phyloP scores from a whole-genome alignment of 805 yeast genomes.

The Kuraishia hungarica region DNA sequence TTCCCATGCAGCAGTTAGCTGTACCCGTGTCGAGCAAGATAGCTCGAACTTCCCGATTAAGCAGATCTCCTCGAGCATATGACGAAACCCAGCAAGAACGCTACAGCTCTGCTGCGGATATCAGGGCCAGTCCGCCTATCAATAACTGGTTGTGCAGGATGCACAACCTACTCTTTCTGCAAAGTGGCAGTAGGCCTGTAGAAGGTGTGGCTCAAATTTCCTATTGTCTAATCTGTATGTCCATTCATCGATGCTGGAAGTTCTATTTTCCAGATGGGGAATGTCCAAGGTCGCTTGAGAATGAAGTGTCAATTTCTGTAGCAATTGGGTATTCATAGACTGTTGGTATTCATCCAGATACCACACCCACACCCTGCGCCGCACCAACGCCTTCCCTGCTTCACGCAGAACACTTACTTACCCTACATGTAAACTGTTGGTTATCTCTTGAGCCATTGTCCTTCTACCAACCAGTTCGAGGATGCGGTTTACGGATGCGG shows the following conservation, averaged over 20 bases:
- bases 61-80: not conserved
- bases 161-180: not conserved
- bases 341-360: not conserved
- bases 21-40: not conserved
- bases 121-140: not conserved
- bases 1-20: not conserved
- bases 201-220: not conserved
- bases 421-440: not conserved
- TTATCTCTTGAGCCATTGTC: too few relatives aligned
- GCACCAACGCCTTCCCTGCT: not conserved
- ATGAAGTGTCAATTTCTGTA: too few relatives aligned
- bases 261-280: not conserved
- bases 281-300: not conserved
- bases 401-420: not conserved
- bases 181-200: not conserved
- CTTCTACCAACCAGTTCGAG: too few relatives aligned
- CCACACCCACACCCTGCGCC: not conserved
- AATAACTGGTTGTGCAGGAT: not conserved
- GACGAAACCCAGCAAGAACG: not conserved
- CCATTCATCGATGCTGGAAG: not conserved
- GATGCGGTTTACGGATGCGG: too few relatives aligned
- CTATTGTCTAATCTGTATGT: not conserved
- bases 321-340: too few relatives aligned
- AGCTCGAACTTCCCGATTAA: not conserved
- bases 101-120: not conserved